Base-by-base conservation (phyloP, 306 rosid species). In the Casuarina glauca region DNA sequence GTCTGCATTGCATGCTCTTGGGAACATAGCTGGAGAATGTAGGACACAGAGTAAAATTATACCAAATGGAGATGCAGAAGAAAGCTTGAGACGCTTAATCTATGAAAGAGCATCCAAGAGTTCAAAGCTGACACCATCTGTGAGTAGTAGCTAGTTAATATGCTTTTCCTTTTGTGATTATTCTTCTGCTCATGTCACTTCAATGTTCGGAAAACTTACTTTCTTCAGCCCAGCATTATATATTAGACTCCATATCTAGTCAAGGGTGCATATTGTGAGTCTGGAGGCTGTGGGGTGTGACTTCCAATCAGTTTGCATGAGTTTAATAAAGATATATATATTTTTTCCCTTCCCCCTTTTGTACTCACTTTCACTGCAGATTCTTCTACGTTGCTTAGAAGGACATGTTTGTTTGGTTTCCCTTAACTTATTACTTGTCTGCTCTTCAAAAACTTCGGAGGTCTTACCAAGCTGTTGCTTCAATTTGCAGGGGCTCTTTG, bases 1-100 rank as follows among this genome's bases (percentile, higher is more conserved):
- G 98, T 95, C 97, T 74, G 97, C 97, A 80, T 41, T 91, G 87
- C 97, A 95, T 85, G 92, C 96, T 74, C 91, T 95, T 57, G 97
- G 87, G 60, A 92, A 91, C 79, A 92, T 95, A 62, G 81, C 85
- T 0, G 98, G 98, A 61, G 97, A 92, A 87, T 71, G 87, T 70
- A 88, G 96, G 57, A 60, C 91, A 9, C 92, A 84, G 79, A 84
- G 83, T 83, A 80, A 67, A 69, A 61, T 84, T 73, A 35, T 89
- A 74, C 89, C 89, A 57, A 80, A 80, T 78, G 86, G 86, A 73
- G 88, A 85, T 79, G 93, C 91, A 11, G 98, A 95, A 84, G 93
- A 88, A 83, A 91, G 80, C 78, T 81, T 95, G 78, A 85, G 85
- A 44, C 81, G 83, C 51, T 69, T 92, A 68, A 81, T 92, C 66